These are phyloP conservation scores for Tuber microsphaerosporum DNA, from an alignment of 495 filamentous ascomycete genomes.

Conservation along the genomic window DNA sequence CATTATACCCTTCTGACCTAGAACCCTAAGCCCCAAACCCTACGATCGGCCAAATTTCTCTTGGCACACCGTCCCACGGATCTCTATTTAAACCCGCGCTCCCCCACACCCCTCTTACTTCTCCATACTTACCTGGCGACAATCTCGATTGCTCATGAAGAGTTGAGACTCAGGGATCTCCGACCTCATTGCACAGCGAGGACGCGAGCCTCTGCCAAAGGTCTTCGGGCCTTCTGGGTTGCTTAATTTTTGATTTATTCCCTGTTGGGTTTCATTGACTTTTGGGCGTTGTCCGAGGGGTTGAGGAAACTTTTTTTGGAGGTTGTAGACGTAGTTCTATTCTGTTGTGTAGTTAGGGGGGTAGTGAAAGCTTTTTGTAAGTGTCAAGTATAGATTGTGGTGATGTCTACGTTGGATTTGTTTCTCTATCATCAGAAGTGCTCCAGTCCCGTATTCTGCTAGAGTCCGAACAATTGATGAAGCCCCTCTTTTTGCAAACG, in stretches of 20 bases:
- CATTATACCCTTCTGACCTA: neutral
- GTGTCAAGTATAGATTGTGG: neutral
- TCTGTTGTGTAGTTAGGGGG: neutral
- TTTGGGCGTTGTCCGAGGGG: slow-evolving; percentile 1
- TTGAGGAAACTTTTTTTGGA: neutral
- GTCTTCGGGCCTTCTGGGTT: slow-evolving; percentile 36
- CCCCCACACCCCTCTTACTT: slow-evolving; percentile 11
- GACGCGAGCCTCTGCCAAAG: slow-evolving; percentile 36
- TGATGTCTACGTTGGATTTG: neutral
- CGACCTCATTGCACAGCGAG: slow-evolving; percentile 33
- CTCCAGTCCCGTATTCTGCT: neutral
- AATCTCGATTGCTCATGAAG: slow-evolving; percentile 26
- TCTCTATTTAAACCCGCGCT: slow-evolving; percentile 12
- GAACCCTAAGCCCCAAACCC: slow-evolving; percentile 20
- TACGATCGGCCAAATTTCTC: slow-evolving; percentile 19
- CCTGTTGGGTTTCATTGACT: neutral
- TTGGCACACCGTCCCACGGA: slow-evolving; percentile 5
- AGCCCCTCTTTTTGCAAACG: neutral
- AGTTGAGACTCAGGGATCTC: slow-evolving; percentile 16
- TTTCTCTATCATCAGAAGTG: neutral
- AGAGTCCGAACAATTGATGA: neutral
- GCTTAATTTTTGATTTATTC: slow-evolving; percentile 34
- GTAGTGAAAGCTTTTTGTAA: neutral
- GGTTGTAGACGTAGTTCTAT: neutral
- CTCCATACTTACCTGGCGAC: slow-evolving; percentile 37